Conservation (phyloP, 805 yeast species). For the Yamadazyma endophytica region DNA sequence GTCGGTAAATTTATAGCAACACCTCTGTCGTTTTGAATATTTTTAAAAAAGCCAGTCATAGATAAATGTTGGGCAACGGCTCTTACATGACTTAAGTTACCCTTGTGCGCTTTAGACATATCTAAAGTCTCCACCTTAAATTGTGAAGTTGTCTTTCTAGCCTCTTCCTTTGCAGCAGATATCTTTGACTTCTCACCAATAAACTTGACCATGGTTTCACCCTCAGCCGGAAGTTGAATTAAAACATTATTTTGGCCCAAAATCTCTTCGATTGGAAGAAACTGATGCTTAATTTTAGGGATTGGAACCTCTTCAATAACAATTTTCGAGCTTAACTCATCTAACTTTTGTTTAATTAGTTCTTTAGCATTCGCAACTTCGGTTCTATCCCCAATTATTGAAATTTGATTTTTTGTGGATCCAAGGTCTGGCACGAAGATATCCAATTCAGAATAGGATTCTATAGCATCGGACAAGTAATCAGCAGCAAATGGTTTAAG, state of each 20-base stretch:
- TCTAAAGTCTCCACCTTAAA: conserved; percentile 67
- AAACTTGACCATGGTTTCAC: conserved; percentile 51
- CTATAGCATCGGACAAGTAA: conserved; percentile 24
- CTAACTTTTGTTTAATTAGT: conserved; percentile 43
- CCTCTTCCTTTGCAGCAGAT: conserved; percentile 55
- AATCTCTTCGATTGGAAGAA: conserved; percentile 54
- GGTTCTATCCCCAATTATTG: conserved; percentile 70
- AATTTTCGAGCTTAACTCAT: conserved; percentile 41
- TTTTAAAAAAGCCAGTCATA: conserved; percentile 44
- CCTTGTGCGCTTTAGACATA: conserved; percentile 86
- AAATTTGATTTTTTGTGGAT: conserved; percentile 36
- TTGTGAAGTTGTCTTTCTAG: conserved; percentile 56
- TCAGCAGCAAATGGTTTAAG: conserved; percentile 43
- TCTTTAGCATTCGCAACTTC: conserved; percentile 53
- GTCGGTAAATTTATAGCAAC: conserved; percentile 38
- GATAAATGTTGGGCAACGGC: conserved; percentile 65
- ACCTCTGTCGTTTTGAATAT: conserved; percentile 34
- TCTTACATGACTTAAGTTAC: conserved; percentile 70
- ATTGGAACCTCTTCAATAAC: conserved; percentile 55
- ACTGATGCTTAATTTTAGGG: conserved; percentile 66
- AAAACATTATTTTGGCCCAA: conserved; percentile 53
- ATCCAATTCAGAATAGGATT: conserved; percentile 22
- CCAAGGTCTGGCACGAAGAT: conserved; percentile 33
- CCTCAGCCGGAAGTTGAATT: conserved; percentile 48
- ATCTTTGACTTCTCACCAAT: conserved; percentile 58